Base-by-base conservation (phyloP, 169 alveolate genomes). In the Cryptosporidium canis region DNA sequence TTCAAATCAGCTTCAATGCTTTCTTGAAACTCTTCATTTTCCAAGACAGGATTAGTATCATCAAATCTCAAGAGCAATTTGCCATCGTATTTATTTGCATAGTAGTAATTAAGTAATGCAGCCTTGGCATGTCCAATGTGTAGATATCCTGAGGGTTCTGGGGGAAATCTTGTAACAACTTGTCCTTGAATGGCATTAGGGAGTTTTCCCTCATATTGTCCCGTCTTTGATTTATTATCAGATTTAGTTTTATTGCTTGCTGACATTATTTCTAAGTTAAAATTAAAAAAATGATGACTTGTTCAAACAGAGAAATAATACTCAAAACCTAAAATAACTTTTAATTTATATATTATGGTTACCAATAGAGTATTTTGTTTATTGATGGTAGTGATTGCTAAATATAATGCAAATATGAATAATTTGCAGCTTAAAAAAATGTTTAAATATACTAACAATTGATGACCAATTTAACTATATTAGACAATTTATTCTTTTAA, bases 61-160 rank as follows among this genome's bases (percentile, higher is more conserved):
- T 98, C 99, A 92, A 98, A 98, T 70, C 99, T 85, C 71, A 98
- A 91, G 39, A 98, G 90, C 97, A 98, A 94, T 87, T 95, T 93
- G 16, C 99, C 99, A 31, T 95, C 91, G 91, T 97, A 98, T 92
- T 94, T 94, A 83, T 96, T 92, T 21, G 99, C 98, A 83, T 96
- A 98, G 92, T 96, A 97, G 83, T 94, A 95, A 93, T 97, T 97
- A 47, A 98, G 91, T 91, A 98, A 91, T 33, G 99, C 99, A 2
- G 99, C 99, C 91, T 98, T 98, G 3, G 98, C 97, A 83, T 98
- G 99, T 9, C 99, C 99, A 67, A 98, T 96, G 83, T 98, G 99
- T 67, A 98, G 94, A 90, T 96, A 98, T 31, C 99, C 99, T 39
- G 99, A 95, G 29, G 99, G 99, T 90, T 98, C 99, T 21, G 99